These are phyloP conservation scores for Colletotrichum graminicola DNA, from an alignment of 2,329 filamentous ascomycete genomes.

Conservation along the genomic window DNA sequence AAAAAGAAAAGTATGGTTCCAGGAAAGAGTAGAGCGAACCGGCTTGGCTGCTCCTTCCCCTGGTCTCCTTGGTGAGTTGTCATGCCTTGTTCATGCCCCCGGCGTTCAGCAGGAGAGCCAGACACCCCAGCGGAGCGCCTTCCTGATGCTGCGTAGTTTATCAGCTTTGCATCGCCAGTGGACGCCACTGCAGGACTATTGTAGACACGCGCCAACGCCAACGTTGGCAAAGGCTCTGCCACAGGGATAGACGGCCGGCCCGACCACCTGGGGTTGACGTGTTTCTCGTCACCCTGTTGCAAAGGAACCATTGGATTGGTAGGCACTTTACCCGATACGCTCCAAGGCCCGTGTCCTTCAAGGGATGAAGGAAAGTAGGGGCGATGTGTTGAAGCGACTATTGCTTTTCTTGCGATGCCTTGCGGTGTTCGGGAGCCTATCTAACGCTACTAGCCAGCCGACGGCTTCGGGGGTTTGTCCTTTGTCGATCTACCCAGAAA, in stretches of 20 bases:
- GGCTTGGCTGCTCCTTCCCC: constrained; percentile 14
- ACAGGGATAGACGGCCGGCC: background rate
- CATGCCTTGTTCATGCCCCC: constrained; percentile 18
- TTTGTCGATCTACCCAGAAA: constrained; percentile 14
- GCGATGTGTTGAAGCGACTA: background rate
- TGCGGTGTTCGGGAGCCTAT: constrained; percentile 2
- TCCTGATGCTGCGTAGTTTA: background rate
- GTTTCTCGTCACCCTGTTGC: background rate
- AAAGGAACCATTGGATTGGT: background rate
- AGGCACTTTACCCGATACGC: background rate
- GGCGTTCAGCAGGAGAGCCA: background rate
- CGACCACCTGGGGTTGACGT: background rate
- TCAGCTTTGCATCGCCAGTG: constrained; percentile 22
- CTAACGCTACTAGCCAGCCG: constrained; percentile 10
- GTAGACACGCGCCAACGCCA: constrained; percentile 11
- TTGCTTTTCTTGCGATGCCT: constrained; percentile 3
- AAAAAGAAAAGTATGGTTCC: constrained; percentile 5
- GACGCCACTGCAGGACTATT: constrained; percentile 27
- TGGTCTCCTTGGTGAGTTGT: constrained; percentile 7
- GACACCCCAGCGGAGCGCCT: background rate
- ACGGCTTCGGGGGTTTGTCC: constrained; percentile 27
- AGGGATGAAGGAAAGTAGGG: background rate
- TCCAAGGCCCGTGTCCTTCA: background rate
- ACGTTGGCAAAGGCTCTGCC: constrained; percentile 25
- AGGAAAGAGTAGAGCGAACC: background rate